A percentile compares a stretch with the other conserved stretches of the same genome.
These are phyloP conservation scores for Amanita rubescens DNA, from an alignment of 768 basidiomycete genomes.

Conservation along the genomic window DNA sequence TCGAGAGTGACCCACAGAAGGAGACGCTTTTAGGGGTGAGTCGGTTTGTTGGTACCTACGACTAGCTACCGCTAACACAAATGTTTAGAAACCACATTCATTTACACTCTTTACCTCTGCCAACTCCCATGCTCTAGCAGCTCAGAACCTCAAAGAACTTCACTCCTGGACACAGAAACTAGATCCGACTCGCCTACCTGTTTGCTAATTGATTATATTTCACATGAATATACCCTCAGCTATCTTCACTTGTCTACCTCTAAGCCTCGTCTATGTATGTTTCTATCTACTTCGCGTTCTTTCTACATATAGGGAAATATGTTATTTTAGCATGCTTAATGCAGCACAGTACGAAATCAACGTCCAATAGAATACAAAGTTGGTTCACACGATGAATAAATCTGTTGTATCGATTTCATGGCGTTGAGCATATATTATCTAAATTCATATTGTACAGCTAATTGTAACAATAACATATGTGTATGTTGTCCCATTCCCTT, in stretches of 20 bases:
- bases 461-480: not conserved
- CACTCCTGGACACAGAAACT: conserved; percentile 79
- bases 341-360: not conserved
- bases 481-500: conserved; percentile 2
- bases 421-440: not conserved
- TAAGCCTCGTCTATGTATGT: conserved; percentile 1
- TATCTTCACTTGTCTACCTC: not conserved
- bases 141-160: conserved; percentile 74
- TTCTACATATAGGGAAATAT: not conserved
- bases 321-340: not conserved
- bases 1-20: conserved; percentile 82
- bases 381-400: not conserved
- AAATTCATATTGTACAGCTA: not conserved
- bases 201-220: conserved; percentile 18
- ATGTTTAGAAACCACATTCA: conserved; percentile 64
- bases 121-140: conserved; percentile 86
- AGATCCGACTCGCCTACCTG: conserved; percentile 67
- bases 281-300: not conserved
- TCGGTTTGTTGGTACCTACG: conserved; percentile 10
- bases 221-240: not conserved
- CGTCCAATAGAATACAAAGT: not conserved
- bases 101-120: conserved; percentile 90
- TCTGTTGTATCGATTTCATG: not conserved
- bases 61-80: conserved; percentile 7
- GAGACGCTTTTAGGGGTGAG: conserved; percentile 81